A percentile compares a stretch with the other conserved stretches of the same genome.
Conservation (phyloP, 495 filamentous ascomycete genomes). For the Venustampulla echinocandica region DNA sequence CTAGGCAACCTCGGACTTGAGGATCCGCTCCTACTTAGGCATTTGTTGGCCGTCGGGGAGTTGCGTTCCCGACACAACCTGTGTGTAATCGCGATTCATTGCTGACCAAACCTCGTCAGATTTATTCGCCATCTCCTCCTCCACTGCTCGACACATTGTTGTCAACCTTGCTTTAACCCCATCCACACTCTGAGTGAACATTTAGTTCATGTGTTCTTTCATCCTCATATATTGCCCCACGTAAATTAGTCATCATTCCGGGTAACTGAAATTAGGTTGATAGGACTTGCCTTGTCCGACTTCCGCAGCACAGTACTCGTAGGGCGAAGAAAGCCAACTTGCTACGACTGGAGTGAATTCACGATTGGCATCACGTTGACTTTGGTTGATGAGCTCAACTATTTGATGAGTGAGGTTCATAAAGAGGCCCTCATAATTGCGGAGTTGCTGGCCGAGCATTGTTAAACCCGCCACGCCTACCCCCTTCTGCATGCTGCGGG, state of each 20-base stretch:
- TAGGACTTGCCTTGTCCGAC: slow-evolving; percentile 25
- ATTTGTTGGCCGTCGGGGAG: neutral
- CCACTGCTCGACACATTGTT: slow-evolving; percentile 28
- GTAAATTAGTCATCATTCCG: neutral
- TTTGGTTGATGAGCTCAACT: slow-evolving; percentile 28
- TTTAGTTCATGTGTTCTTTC: slow-evolving; percentile 44
- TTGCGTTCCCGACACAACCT: slow-evolving; percentile 22
- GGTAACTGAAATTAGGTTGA: neutral
- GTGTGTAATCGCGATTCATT: slow-evolving; percentile 36
- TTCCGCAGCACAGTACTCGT: slow-evolving; percentile 37
- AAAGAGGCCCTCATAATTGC: slow-evolving; percentile 32
- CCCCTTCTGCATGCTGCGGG: slow-evolving; percentile 29
- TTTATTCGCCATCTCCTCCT: slow-evolving; percentile 29
- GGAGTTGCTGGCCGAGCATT: slow-evolving; percentile 38
- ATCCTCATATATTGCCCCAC: slow-evolving; percentile 44
- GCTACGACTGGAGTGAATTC: slow-evolving; percentile 45
- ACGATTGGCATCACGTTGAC: slow-evolving; percentile 49
- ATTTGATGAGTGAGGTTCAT: slow-evolving; percentile 26
- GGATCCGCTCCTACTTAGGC: slow-evolving; percentile 8
- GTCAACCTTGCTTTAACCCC: slow-evolving; percentile 33
- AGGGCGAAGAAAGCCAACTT: slow-evolving; percentile 37
- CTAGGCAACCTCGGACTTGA: slow-evolving; percentile 3
- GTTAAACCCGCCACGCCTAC: slow-evolving; percentile 28
- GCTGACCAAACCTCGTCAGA: slow-evolving; percentile 33
- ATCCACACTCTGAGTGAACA: slow-evolving; percentile 40